Conservation (phyloP, 2,329 filamentous ascomycete species). For the Aureobasidium mangrovei region DNA sequence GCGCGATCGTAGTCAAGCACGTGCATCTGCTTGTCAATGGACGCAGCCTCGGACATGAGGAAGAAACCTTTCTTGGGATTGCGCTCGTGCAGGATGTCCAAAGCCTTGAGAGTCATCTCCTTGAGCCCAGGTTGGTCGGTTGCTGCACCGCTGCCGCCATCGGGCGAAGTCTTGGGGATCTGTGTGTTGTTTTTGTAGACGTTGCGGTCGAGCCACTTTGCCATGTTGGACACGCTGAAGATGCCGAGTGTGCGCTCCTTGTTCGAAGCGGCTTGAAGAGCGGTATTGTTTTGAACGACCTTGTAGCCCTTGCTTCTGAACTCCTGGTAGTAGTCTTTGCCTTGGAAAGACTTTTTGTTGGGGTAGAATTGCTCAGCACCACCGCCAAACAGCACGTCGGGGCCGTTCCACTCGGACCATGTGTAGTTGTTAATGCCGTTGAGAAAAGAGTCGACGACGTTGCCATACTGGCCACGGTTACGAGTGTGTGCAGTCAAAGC, state of each 20-base stretch:
- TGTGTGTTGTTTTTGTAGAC: constrained; percentile 65
- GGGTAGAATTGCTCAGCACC: constrained; percentile 71
- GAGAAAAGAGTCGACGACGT: constrained; percentile 67
- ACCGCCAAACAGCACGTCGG: constrained; percentile 74
- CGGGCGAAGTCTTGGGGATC: constrained; percentile 58
- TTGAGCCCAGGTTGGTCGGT: constrained; percentile 73
- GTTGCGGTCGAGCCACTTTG: constrained; percentile 81
- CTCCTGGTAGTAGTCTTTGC: constrained; percentile 62
- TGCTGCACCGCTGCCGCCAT: constrained; percentile 55
- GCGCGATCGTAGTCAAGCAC: constrained; percentile 75
- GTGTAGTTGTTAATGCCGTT: constrained; percentile 71
- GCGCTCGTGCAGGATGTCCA: constrained; percentile 62
- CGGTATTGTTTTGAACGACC: constrained; percentile 65
- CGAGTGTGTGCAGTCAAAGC: constrained; percentile 66
- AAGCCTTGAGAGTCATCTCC: constrained; percentile 82
- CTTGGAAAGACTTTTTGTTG: constrained; percentile 51
- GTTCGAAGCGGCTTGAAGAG: constrained; percentile 50
- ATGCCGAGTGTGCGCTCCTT: constrained; percentile 62
- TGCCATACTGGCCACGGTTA: constrained; percentile 57
- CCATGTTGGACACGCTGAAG: constrained; percentile 66
- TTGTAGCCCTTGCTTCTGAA: constrained; percentile 66
- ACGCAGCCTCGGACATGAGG: constrained; percentile 79
- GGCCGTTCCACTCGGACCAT: constrained; percentile 65
- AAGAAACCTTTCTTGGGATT: constrained; percentile 61
- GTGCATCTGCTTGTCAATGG: constrained; percentile 88